Base-by-base conservation (phyloP, 2,329 filamentous ascomycete species). In the Alternaria alternata region DNA sequence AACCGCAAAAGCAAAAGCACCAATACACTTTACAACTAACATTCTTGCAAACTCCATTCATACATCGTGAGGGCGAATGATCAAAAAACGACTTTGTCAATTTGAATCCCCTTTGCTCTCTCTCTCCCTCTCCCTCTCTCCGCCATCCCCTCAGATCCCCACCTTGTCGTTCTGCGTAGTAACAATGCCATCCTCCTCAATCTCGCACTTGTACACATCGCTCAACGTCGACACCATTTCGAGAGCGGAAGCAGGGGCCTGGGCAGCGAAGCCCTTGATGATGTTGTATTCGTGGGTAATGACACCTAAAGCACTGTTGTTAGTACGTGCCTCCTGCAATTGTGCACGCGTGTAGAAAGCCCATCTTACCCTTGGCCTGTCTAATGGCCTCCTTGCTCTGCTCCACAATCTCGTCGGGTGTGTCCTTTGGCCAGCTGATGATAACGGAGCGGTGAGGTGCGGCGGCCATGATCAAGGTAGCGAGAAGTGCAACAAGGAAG, bases 111-210 rank as follows among this genome's bases (percentile, higher is more conserved):
- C 51, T 44, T 30, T 11, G 9, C 8, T 30, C 28, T 30, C 28
- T 24, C 28, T 30, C n/a, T n/a, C n/a, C n/a, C n/a, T n/a, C n/a
- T 30, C 28, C 9, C 24, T 18, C n/a, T 39, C 32, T n/a, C 34
- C 14, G 8, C 11, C 9, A 46, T 22, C 38, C 11, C 30, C 11
- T 12, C 28, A 36, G 53, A 63, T 51, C 52, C 58, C 36, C 18
- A 12, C 38, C 48, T 65, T 59, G 14, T 69, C 54, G 2, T 66
- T 61, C 57, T 74, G 69, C 9, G 73, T 86, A 8, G 64, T 83
- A 51, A 95, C 86, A 26, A 89, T 80, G 73, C 90, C 82, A 73
- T 97, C 93, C 71, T 94, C 88, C 79, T 97, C 93, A 64, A 97
- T 87, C 30, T 84, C 77, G 1, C 89, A 87, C 52, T 86, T 81